Percentiles rank a stretch among this genome's conserved stretches.
These are phyloP conservation scores for Agapanthus africanus DNA, from an alignment of 106 monocot species.

Conservation along the genomic window DNA sequence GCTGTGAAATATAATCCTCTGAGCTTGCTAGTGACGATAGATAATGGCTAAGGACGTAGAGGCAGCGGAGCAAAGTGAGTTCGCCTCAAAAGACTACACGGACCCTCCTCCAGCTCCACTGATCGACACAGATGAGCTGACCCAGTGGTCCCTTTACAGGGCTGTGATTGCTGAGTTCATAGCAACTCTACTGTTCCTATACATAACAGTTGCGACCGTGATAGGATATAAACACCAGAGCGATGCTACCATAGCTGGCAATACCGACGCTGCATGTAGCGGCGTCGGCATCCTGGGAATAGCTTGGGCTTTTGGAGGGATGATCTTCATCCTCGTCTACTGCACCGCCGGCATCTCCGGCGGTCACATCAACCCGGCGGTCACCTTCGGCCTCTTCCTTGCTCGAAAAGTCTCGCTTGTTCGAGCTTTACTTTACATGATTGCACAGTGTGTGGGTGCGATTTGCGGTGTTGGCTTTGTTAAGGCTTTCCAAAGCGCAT, in stretches of 20 bases:
- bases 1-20: too few species aligned
- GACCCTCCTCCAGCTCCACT: constrained; percentile 30
- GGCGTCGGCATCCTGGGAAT: constrained; percentile 82
- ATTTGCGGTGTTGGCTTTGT: too few species aligned
- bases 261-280: constrained; percentile 17
- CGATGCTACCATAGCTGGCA: background rate
- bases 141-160: constrained; percentile 25
- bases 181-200: constrained; percentile 30
- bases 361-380: constrained; percentile 31
- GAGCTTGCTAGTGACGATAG: too few species aligned
- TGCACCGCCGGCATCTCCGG: constrained; percentile 90
- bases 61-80: constrained; percentile 4
- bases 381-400: constrained; percentile 22
- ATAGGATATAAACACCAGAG: constrained; percentile 28
- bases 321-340: constrained; percentile 95
- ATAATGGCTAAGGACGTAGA: constrained; percentile 28
- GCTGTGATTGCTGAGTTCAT: constrained; percentile 32
- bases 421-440: constrained; percentile 17
- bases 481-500: too few species aligned
- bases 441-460: constrained; percentile 32
- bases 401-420: constrained; percentile 23
- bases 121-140: constrained; percentile 21
- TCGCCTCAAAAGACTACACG: constrained; percentile 31
- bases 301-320: constrained; percentile 92
- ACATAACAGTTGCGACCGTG: constrained; percentile 29